Evolutionary conservation across 192 early-diverging fungal genomes (phyloP).

Genomic region (Mortierella claussenii): DNA sequence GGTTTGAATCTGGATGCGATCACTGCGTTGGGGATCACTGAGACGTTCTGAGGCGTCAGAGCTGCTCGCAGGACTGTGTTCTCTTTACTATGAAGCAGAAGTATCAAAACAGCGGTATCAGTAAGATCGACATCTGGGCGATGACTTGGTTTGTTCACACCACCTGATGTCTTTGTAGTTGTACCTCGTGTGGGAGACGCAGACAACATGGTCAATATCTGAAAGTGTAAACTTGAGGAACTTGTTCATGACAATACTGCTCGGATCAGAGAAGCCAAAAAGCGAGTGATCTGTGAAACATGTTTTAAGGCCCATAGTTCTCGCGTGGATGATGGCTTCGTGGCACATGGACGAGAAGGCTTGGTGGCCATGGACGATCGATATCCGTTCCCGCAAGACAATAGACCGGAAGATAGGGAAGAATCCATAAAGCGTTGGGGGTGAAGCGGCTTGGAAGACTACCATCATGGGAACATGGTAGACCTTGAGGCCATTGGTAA

Average conservation of each 20-base stretch:
- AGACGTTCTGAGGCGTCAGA: slow-evolving; percentile 88
- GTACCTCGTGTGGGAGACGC: slow-evolving; percentile 95
- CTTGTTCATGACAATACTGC: slow-evolving; percentile 95
- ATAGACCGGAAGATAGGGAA: slow-evolving; percentile 95
- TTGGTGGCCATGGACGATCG: slow-evolving; percentile 97
- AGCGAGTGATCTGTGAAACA: slow-evolving; percentile 98
- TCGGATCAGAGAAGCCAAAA: slow-evolving; percentile 95
- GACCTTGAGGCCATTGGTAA: slow-evolving; percentile 93
- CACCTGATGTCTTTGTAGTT: too few relatives aligned
- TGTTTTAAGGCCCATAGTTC: slow-evolving; percentile 93
- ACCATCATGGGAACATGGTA: slow-evolving; percentile 92
- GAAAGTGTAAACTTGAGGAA: slow-evolving; percentile 95
- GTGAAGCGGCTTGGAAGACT: slow-evolving; percentile 85
- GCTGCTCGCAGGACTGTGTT: slow-evolving; percentile 97
- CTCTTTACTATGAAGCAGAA: slow-evolving; percentile 91
- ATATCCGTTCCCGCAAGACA: slow-evolving; percentile 88
- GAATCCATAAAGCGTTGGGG: slow-evolving; percentile 91
- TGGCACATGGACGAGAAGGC: slow-evolving; percentile 95
- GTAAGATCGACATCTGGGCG: background rate
- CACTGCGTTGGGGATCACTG: slow-evolving; percentile 97
- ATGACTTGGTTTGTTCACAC: background rate
- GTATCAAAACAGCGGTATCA: background rate
- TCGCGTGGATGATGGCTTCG: slow-evolving; percentile 94
- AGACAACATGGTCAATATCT: slow-evolving; percentile 98
- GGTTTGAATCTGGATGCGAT: slow-evolving; percentile 93